A percentile compares a stretch with the other conserved stretches of the same genome.
Conservation (phyloP, 140 eudicot species). For the Stevia rebaudiana region DNA sequence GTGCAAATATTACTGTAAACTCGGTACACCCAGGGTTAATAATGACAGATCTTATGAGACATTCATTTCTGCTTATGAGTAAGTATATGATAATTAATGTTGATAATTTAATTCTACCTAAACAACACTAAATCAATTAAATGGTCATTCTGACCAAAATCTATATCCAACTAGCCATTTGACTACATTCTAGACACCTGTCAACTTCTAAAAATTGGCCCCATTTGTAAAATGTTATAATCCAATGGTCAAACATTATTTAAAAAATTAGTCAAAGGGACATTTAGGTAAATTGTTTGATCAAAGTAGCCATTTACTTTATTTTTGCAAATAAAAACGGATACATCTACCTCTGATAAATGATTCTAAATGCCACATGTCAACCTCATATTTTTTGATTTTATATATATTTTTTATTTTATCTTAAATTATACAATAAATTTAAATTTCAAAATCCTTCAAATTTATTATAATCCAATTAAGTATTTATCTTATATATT, state of each 20-base stretch:
- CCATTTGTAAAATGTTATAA: not conserved
- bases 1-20: slow-evolving; percentile 75
- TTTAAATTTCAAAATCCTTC: no score
- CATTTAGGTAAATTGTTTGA: no score
- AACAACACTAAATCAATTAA: not conserved
- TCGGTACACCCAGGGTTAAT: slow-evolving; percentile 96
- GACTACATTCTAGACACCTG: not conserved
- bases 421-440: no score
- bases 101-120: not conserved
- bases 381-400: no score
- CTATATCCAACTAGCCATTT: not conserved
- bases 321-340: no score
- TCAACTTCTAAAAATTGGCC: not conserved
- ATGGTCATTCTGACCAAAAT: not conserved
- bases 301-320: no score
- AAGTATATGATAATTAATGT: slow-evolving; percentile 20
- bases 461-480: no score
- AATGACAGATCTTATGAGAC: slow-evolving; percentile 72
- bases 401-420: no score
- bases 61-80: slow-evolving; percentile 56
- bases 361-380: no score
- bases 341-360: no score
- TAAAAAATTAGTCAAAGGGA: not conserved
- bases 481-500: no score
- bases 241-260: not conserved